Evolutionary conservation across 2,329 filamentous ascomycete genomes (phyloP), one percentile per base, ranked within the genome.

Genomic region (Drechslerella coelobrocha): DNA sequence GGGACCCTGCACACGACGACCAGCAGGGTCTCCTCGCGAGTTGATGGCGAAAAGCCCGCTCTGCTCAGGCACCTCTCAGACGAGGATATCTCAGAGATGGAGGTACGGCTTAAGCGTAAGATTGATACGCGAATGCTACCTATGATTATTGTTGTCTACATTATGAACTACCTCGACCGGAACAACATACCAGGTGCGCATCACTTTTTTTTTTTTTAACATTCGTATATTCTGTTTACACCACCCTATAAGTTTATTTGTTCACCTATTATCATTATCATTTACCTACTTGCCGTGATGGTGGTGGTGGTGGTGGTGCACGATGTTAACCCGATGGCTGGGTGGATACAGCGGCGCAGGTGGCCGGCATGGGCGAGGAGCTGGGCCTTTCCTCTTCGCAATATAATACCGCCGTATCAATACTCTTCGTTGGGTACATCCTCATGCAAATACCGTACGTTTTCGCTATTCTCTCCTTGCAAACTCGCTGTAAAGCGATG

Each of bases 121-220:
- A 86, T 92, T 60, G 89, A 92, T 76, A 75, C 83, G 19, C 83
- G 88, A 55, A 68, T 91, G 78, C 80, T 91, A 74, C 88, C 88
- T 0, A 86, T 87, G 79, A 81, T 91, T 63, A 85, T 91, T 51
- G 77, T 91, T 73, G 89, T 91, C 80, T 91, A 91, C 76, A 89
- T 91, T 77, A 82, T 89, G 80, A 91, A 91, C 79, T 91, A 90
- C 78, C 78, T 89, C 10, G 85, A 87, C 73, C 80, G 83, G 43
- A 86, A 85, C 75, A 85, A 86, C 62, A 85, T 86, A 61, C 84
- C 84, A 1, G 69, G 69, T 69, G 52, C 4, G 23, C 41, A 39
- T 12, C 21, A 7, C 34, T 17, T 51, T 17, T 9, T 2, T 27
- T 27, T 21, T 50, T 24, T 17, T 12, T 21, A 29, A 23, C n/a